phyloP scores from a whole-genome alignment of 768 basidiomycete genomes.

The Chalciporus pseudorubinellus region DNA sequence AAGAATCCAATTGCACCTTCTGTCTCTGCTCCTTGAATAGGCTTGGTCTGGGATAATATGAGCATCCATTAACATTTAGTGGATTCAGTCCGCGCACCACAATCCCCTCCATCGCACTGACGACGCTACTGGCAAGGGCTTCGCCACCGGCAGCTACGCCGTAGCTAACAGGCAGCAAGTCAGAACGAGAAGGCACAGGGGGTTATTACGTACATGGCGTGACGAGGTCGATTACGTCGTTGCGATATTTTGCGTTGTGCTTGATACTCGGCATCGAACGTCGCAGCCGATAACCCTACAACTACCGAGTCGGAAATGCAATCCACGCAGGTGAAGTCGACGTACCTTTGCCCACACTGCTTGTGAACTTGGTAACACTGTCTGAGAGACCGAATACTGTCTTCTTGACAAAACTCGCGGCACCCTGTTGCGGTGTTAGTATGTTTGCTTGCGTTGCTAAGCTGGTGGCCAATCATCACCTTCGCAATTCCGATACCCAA shows the following conservation, averaged over 20 bases:
- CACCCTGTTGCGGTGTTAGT: slow-evolving; percentile 58
- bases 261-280: slow-evolving; percentile 96
- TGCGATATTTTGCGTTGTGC: slow-evolving; percentile 83
- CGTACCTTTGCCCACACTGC: slow-evolving; percentile 92
- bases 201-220: slow-evolving; percentile 70
- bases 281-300: slow-evolving; percentile 90
- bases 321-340: neutral
- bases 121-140: slow-evolving; percentile 89
- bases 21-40: slow-evolving; percentile 92
- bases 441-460: neutral
- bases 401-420: slow-evolving; percentile 98
- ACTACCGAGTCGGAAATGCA: neutral
- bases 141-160: slow-evolving; percentile 95
- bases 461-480: slow-evolving; percentile 38
- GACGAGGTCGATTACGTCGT: slow-evolving; percentile 90
- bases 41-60: slow-evolving; percentile 68
- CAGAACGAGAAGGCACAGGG: neutral
- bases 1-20: slow-evolving; percentile 96
- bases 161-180: slow-evolving; percentile 50
- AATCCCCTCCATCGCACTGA: slow-evolving; percentile 95
- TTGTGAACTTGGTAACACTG: slow-evolving; percentile 96
- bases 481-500: slow-evolving; percentile 93
- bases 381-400: slow-evolving; percentile 96
- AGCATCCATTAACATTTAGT: neutral
- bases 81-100: slow-evolving; percentile 51